Percentiles rank a stretch among this genome's conserved stretches.
These are phyloP conservation scores for Trichoderma gracile DNA, from an alignment of 2,329 filamentous ascomycete genomes.

Conservation along the genomic window DNA sequence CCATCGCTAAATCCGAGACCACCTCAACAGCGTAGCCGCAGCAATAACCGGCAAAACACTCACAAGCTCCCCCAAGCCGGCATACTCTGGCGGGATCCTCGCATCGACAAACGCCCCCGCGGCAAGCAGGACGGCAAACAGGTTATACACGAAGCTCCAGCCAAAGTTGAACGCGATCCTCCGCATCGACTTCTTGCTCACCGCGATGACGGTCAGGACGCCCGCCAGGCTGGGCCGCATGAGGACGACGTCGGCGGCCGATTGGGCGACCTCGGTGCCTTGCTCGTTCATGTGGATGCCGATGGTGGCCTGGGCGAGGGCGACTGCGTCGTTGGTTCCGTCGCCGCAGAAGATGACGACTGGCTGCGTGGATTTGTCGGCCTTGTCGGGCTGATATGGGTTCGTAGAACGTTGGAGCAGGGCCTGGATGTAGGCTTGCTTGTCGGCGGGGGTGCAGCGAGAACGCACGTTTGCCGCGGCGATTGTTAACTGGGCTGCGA, in stretches of 20 bases:
- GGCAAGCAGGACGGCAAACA: slow-evolving; percentile 66
- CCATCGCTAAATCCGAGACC: slow-evolving; percentile 37
- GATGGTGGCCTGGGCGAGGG: slow-evolving; percentile 68
- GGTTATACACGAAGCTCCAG: slow-evolving; percentile 72
- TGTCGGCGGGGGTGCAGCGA: slow-evolving; percentile 48
- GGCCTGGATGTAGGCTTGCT: slow-evolving; percentile 46
- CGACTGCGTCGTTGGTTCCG: slow-evolving; percentile 76
- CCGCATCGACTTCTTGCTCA: slow-evolving; percentile 47
- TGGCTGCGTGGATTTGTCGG: slow-evolving; percentile 29
- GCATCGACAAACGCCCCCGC: slow-evolving; percentile 62
- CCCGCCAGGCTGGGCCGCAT: slow-evolving; percentile 57
- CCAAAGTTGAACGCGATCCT: slow-evolving; percentile 68
- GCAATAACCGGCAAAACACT: slow-evolving; percentile 70
- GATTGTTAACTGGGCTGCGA: slow-evolving; percentile 47
- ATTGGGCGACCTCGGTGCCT: slow-evolving; percentile 64
- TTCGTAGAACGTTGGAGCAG: slow-evolving; percentile 35
- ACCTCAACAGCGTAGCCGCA: slow-evolving; percentile 53
- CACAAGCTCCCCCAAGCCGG: slow-evolving; percentile 70
- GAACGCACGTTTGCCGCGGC: slow-evolving; percentile 42
- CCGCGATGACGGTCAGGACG: slow-evolving; percentile 58
- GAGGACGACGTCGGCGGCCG: slow-evolving; percentile 69
- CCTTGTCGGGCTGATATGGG: not conserved
- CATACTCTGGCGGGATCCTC: slow-evolving; percentile 60
- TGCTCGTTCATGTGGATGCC: slow-evolving; percentile 65
- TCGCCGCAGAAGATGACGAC: slow-evolving; percentile 72